phyloP scores from a whole-genome alignment of 108 stramenopile species.

The Chaetoceros muelleri region DNA sequence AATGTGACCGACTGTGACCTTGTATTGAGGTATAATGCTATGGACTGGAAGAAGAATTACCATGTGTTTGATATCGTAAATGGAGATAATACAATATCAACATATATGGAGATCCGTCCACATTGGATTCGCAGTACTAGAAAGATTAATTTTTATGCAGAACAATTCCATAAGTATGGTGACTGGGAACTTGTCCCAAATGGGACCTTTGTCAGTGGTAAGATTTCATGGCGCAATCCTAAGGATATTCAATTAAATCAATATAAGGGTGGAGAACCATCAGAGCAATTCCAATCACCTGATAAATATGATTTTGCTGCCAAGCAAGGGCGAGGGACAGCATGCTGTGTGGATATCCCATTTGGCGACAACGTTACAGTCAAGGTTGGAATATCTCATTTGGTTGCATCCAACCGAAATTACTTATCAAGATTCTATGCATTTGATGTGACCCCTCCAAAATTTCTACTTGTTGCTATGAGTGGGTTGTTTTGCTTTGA shows the following conservation, averaged over 20 bases:
- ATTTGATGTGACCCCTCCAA: slow-evolving; percentile 2
- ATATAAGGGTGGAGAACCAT: background rate
- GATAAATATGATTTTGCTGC: background rate
- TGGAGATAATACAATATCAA: background rate
- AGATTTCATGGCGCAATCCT: background rate
- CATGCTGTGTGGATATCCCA: slow-evolving; percentile 4
- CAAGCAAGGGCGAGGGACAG: slow-evolving; percentile 12
- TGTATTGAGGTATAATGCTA: background rate
- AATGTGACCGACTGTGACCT: background rate
- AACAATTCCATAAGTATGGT: background rate
- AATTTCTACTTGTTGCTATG: background rate
- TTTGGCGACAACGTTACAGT: background rate
- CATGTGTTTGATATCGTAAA: background rate
- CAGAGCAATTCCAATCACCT: too few relatives aligned
- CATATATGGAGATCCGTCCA: background rate
- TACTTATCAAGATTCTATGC: slow-evolving; percentile 7
- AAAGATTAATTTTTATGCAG: background rate
- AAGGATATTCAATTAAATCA: background rate
- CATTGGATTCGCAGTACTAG: background rate
- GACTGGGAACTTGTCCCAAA: background rate
- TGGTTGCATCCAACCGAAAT: background rate
- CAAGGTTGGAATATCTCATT: slow-evolving; percentile 5
- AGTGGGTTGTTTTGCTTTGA: slow-evolving; percentile 6
- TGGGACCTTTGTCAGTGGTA: background rate
- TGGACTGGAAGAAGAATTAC: background rate